These are phyloP conservation scores for Trichomonas gallinae DNA, from an alignment of 208 protist species.

Conservation along the genomic window DNA sequence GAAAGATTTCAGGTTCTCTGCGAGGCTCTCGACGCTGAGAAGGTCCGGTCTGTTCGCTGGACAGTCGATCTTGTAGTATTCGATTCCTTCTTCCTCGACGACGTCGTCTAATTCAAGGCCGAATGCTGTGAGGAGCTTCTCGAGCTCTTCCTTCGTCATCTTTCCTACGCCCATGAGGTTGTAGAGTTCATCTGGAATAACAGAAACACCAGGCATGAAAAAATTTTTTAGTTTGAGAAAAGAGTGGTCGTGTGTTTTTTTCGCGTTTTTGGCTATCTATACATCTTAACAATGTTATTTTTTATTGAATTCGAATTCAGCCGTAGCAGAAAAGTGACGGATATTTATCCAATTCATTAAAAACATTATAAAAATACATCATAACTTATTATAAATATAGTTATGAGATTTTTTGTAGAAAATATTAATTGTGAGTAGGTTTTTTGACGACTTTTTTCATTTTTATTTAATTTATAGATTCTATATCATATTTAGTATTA, in stretches of 20 bases:
- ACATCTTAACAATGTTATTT: no score
- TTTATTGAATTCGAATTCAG: no score
- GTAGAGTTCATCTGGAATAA: not conserved
- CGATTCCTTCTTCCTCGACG: constrained; percentile 32
- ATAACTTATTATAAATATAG: no score
- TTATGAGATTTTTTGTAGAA: no score
- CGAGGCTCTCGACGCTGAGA: constrained; percentile 75
- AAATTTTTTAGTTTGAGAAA: not conserved
- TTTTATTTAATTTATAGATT: no score
- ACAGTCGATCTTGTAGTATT: constrained; percentile 91
- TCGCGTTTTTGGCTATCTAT: no score
- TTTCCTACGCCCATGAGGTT: not conserved
- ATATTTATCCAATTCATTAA: no score
- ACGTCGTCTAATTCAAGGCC: constrained; percentile 94
- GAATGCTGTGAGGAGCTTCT: constrained; percentile 87
- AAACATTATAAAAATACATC: no score
- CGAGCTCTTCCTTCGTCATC: constrained; percentile 66
- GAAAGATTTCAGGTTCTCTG: constrained; percentile 62
- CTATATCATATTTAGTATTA: no score
- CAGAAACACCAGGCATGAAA: not conserved
- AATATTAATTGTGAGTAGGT: no score
- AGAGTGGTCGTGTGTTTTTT: not conserved
- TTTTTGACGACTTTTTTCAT: no score
- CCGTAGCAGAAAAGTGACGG: no score
- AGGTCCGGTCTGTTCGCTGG: constrained; percentile 94